Percentiles rank a stretch among this genome's conserved stretches.
Evolutionary conservation across 192 early-diverging fungal species (phyloP).

Genomic region (Podila horticola): DNA sequence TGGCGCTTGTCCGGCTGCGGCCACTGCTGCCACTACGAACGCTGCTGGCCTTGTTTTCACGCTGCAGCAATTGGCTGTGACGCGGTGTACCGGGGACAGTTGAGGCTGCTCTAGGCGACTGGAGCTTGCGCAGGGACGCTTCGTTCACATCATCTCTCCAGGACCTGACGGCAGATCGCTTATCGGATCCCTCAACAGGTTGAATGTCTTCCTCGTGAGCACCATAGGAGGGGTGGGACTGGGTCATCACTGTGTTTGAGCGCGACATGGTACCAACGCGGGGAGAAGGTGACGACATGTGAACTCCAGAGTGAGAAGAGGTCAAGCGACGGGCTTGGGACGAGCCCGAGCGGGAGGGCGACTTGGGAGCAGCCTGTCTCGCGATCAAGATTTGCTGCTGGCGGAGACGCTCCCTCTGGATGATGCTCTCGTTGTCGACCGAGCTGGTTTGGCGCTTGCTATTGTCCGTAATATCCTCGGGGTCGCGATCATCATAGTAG

Average conservation of each 20-base stretch:
- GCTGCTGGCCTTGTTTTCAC: constrained; percentile 9
- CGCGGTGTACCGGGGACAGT: not conserved
- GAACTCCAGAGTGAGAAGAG: constrained; percentile 4
- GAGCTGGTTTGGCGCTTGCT: constrained; percentile 34
- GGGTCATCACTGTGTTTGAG: not conserved
- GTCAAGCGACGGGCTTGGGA: constrained; percentile 9
- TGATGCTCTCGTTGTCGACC: constrained; percentile 35
- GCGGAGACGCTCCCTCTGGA: constrained; percentile 1
- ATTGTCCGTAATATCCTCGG: constrained; percentile 45
- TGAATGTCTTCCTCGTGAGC: not conserved
- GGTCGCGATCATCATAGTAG: constrained; percentile 28
- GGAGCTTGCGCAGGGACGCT: constrained; percentile 19
- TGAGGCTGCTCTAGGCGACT: constrained; percentile 15
- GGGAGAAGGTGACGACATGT: constrained; percentile 25
- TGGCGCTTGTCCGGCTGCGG: constrained; percentile 11
- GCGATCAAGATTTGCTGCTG: constrained; percentile 2
- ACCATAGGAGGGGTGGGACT: not conserved
- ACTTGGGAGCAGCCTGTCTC: constrained; percentile 13
- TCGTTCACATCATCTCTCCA: constrained; percentile 50
- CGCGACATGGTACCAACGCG: not conserved
- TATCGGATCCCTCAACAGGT: constrained; percentile 19
- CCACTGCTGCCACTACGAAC: constrained; percentile 15
- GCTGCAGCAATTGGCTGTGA: not conserved
- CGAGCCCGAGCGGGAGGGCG: constrained; percentile 9
- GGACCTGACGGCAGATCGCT: constrained; percentile 25